These are phyloP conservation scores for Arabis alpina DNA, from an alignment of 345 rosid species.

Conservation along the genomic window DNA sequence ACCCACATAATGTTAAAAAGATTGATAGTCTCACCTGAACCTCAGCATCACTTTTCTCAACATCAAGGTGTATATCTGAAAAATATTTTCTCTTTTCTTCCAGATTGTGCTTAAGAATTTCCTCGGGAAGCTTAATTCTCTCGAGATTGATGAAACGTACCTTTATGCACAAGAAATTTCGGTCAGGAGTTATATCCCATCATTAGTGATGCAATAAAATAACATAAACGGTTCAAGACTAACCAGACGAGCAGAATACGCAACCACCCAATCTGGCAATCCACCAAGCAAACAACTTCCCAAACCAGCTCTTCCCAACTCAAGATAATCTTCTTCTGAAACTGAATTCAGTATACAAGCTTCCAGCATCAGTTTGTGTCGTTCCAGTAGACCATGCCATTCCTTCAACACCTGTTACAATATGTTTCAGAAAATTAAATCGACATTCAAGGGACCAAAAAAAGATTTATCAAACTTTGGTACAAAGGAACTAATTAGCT, in stretches of 20 bases:
- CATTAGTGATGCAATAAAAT: conserved; percentile 9
- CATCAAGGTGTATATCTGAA: conserved; percentile 72
- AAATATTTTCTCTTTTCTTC: conserved; percentile 91
- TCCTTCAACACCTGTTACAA: conserved; percentile 77
- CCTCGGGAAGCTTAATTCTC: conserved; percentile 95
- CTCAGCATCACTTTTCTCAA: conserved; percentile 98
- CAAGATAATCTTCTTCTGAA: conserved; percentile 95
- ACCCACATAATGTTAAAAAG: conserved; percentile 6
- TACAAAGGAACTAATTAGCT: conserved; percentile 28
- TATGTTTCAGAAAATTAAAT: conserved; percentile 5
- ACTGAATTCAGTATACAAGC: conserved; percentile 84
- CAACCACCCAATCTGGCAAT: conserved; percentile 92
- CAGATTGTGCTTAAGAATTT: conserved; percentile 87
- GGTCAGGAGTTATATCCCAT: conserved; percentile 30
- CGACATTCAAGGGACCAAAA: conserved; percentile 2
- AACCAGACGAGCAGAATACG: conserved; percentile 96
- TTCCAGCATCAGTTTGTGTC: conserved; percentile 86
- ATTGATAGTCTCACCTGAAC: conserved; percentile 73
- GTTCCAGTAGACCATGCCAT: conserved; percentile 88
- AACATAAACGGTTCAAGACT: conserved; percentile 41
- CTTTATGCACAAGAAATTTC: conserved; percentile 51
- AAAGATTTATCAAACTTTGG: neutral
- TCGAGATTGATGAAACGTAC: conserved; percentile 95
- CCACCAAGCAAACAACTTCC: conserved; percentile 99
- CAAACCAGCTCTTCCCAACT: conserved; percentile 94